Base-by-base conservation (phyloP, 495 filamentous ascomycete species). In the Mycothermus thermophilus region DNA sequence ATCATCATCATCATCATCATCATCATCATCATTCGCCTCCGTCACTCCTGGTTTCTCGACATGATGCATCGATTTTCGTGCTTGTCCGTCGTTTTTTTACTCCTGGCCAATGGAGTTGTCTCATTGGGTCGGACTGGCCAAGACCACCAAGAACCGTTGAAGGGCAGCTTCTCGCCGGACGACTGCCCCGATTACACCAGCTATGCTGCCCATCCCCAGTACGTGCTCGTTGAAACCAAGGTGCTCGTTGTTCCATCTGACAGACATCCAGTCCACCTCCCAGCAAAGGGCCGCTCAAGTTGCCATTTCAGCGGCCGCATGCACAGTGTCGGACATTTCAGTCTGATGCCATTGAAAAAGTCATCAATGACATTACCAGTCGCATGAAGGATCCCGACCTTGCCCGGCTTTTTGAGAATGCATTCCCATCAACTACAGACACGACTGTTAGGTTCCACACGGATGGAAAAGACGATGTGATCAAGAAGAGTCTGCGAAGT, bases 341-440 rank as follows among this genome's bases (percentile, higher is more conserved):
- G 23, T 93, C 86, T 0, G 67, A 80, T 1, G 66, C 77, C 0
- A 88, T 95, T 11, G 90, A 99, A 55, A 64, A 83, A 47, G 76
- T 93, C 46, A 95, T 96, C 46, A 58, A 71, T 8, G 75, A 94
- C 52, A 61, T 96, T 30, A 87, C 76, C 3, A 66, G 67, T 20
- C 75, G 74, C 23, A 81, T 97, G 67, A 68, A 76, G 24, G 80
- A 95, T 51, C 78, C 78, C 34, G 92, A 96, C 50, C 72, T 99
- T 8, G 86, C 90, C 3, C 76, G 87, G 21, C 60, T 99, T 5
- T 99, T 99, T 52, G 84, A 90, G 39, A 99, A 99, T 51, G 79
- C 87, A n/a, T 96, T 88, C 46, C 90, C 90, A 4, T 94, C 93
- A 44, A 95, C 87, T 3, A 69, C 93, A 17, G 87, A 95, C 51